phyloP scores from a whole-genome alignment of 2,329 filamentous ascomycete species.

The Fusarium coffeatum region DNA sequence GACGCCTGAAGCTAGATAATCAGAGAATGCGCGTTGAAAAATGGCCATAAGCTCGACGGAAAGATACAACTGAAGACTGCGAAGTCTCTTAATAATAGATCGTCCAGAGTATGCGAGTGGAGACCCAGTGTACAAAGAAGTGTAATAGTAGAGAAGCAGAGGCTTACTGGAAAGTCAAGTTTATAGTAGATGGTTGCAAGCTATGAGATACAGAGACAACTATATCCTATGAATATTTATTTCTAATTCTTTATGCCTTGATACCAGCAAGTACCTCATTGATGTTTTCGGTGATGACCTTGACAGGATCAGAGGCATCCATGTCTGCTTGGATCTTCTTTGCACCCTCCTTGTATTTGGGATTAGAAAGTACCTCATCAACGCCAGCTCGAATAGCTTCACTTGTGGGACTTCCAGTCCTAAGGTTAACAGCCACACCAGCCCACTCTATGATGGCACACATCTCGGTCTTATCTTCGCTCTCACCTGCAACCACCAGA shows the following conservation, averaged over 20 bases:
- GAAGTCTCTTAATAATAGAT: no score
- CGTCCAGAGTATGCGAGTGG: no score
- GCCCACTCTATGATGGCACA: slow-evolving; percentile 10
- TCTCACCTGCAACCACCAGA: slow-evolving; percentile 6
- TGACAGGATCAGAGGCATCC: background rate
- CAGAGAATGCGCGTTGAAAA: no score
- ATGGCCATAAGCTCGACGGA: no score
- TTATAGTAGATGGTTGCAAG: no score
- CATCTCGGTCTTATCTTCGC: slow-evolving; percentile 11
- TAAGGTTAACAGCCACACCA: slow-evolving; percentile 5
- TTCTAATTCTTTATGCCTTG: background rate
- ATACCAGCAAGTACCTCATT: background rate
- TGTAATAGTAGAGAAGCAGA: no score
- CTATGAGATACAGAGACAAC: accelerated
- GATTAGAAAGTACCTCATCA: background rate
- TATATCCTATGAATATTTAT: no score
- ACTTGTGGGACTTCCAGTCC: background rate
- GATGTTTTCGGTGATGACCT: background rate
- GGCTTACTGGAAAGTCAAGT: no score
- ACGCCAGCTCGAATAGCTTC: slow-evolving; percentile 3
- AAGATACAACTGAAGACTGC: no score
- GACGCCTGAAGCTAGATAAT: no score
- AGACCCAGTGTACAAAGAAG: no score
- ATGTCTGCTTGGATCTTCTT: slow-evolving; percentile 1
- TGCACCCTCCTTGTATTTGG: background rate